Evolutionary conservation across 1,284 basidiomycete genomes (phyloP), one percentile per base, ranked within the genome.

Genomic region (Calocybe gambosa): DNA sequence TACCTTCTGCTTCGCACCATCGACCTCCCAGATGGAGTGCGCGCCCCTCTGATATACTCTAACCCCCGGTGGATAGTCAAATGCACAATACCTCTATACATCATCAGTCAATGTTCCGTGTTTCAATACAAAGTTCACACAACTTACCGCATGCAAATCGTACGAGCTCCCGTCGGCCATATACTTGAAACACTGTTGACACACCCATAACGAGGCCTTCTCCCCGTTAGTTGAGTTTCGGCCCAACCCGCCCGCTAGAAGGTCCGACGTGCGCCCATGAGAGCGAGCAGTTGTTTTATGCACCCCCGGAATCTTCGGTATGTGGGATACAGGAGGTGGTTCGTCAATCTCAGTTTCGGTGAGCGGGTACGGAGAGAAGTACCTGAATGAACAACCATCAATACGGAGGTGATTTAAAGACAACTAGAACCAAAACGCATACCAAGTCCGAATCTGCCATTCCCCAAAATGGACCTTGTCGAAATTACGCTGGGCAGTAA

Each of bases 151-250:
- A 62, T 96, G 93, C 39, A 78, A 58, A 50, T 89, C 84, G 78
- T 86, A 92, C 16, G 73, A 69, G 1, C 70, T 66, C 15, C 80
- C 76, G 34, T 91, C 85, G 1, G 80, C 70, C 85, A 94, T 92
- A 64, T 98, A 99, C 68, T 96, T 97, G 82, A 98, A 96, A 69
- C 95, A 99, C 47, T 85, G 78, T 51, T 93, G 86, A 61, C 93
- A 95, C 15, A 95, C 89, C 78, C 83, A 92, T 19, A 93, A 62
- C 26, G 73, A 63, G 7, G 77, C 70, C 41, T 71, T 71, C 50
- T 82, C 81, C 1, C 66, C 71, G 9, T 62, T 55, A 13, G 61
- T 62, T 46, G 71, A 69, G n/a, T 73, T 71, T 37, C 80, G 72
- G 12, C 74, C 70, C 37, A 85, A 65, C 1, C 82, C 78, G 15